These are phyloP conservation scores for Ceratocystiopsis minuta DNA, from an alignment of 2,329 filamentous ascomycete genomes.

Conservation along the genomic window DNA sequence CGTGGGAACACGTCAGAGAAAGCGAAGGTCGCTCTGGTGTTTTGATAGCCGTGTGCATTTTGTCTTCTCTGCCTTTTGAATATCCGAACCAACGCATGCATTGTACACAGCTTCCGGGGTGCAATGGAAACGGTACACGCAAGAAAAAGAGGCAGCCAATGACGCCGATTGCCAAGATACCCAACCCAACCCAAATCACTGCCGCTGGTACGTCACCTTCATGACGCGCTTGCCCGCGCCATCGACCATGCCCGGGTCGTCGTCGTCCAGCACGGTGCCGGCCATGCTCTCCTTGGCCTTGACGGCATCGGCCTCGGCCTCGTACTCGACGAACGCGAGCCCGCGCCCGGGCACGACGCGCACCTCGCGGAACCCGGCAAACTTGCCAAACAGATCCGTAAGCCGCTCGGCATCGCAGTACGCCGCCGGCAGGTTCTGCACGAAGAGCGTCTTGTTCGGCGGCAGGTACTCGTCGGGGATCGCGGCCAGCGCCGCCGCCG, in stretches of 20 bases:
- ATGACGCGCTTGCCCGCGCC: slow-evolving; percentile 39
- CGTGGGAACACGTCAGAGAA: no score
- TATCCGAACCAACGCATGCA: no score
- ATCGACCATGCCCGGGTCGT: slow-evolving; percentile 15
- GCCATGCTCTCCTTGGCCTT: slow-evolving; percentile 85
- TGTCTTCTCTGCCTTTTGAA: no score
- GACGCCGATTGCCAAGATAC: no score
- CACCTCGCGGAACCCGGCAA: slow-evolving; percentile 88
- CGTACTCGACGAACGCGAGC: slow-evolving; percentile 94
- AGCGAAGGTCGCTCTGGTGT: no score
- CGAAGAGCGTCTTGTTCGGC: slow-evolving; percentile 90
- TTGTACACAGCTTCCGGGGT: no score
- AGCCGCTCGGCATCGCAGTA: slow-evolving; percentile 60
- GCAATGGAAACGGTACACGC: no score
- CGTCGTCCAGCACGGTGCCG: slow-evolving; percentile 57
- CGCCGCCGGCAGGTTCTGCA: slow-evolving; percentile 80
- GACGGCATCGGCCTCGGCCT: slow-evolving; percentile 75
- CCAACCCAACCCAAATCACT: no score
- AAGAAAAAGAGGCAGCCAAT: no score
- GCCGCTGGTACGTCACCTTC: slow-evolving; percentile 91
- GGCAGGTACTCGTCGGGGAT: slow-evolving; percentile 96
- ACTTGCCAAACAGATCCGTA: slow-evolving; percentile 65
- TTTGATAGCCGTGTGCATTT: no score
- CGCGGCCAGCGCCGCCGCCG: slow-evolving; percentile 22
- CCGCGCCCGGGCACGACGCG: slow-evolving; percentile 71